A percentile compares a stretch with the other conserved stretches of the same genome.
Conservation (phyloP, 2,329 filamentous ascomycete genomes). For the Myriosclerotinia duriaeana region DNA sequence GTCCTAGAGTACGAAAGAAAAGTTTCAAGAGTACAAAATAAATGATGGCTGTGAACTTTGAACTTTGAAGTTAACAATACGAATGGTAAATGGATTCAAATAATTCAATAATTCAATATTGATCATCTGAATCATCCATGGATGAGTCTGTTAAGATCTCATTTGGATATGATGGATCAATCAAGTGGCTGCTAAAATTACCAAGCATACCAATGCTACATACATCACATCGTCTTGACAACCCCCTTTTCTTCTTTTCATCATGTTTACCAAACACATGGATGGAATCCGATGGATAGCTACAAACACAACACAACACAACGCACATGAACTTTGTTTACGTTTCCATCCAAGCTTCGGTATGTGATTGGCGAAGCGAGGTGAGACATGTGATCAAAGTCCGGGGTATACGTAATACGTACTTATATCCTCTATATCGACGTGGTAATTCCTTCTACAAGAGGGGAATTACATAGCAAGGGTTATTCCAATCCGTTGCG, state of each 20-base stretch:
- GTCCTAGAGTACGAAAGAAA: neutral
- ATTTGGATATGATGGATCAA: neutral
- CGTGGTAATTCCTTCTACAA: neutral
- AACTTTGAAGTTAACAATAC: too few species aligned
- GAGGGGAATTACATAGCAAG: slow-evolving; percentile 8
- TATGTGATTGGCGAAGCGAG: slow-evolving; percentile 17
- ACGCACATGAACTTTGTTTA: slow-evolving; percentile 16
- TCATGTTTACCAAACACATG: neutral
- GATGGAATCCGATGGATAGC: neutral
- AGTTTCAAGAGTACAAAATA: too few species aligned
- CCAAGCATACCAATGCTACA: slow-evolving; percentile 1
- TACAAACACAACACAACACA: neutral
- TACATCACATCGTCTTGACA: neutral
- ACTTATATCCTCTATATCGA: neutral
- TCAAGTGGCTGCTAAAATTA: neutral
- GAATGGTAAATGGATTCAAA: slow-evolving; percentile 5
- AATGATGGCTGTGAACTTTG: too few species aligned
- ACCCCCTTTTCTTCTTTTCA: neutral
- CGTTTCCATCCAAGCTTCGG: neutral
- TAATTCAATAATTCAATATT: neutral
- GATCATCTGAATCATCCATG: slow-evolving; percentile 2
- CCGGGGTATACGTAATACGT: slow-evolving; percentile 17
- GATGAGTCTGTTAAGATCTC: neutral
- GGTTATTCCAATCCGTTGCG: slow-evolving; percentile 2
- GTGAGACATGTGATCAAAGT: slow-evolving; percentile 10